Evolutionary conservation across 768 basidiomycete species (phyloP), one percentile per base, ranked within the genome.

Genomic region (Mycena venus): DNA sequence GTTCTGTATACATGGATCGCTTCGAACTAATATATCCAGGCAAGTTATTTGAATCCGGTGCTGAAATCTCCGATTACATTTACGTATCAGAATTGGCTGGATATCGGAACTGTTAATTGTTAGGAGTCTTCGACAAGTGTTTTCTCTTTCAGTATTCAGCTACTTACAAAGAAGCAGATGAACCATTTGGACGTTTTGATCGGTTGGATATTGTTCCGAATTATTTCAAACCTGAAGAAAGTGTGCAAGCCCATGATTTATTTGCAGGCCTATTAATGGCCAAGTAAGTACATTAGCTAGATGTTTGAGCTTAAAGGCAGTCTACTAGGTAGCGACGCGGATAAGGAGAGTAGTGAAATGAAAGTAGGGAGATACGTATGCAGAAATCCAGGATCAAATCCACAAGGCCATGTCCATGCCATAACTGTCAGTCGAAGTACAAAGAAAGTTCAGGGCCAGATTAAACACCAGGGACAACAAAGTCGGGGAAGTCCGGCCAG

Each of bases 401-500:
- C 74, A 49, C 42, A 38, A 40, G 44, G 60, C 63, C 38, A 40
- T 29, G 23, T 66, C 63, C 38, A 40, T 29, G 23, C 59, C 21
- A 31, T 23, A 63, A 63, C 27, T 40, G 59, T 74, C 68, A 53
- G 2, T 68, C 25, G 38, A 67, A 58, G 9, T 25, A 21, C 58
- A n/a, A 29, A 34, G 21, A 36, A 10, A 34, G 8, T 5, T 47
- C 21, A 3, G 9, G 29, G 31, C 42, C 29, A 19, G 42, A 17
- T 84, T 75, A 90, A 44, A 94, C 80, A 21, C 94, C 94, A 1
- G 94, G 94, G 1, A 81, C 80, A 2, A 88, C 90, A 79, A 95
- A 95, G 65, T 92, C 94, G 32, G 92, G 88, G 77, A 90, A 83
- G 67, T 90, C 66, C 0, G 94, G 94, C 94, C 94, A 96, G 75